Base-by-base conservation (phyloP, 768 basidiomycete genomes). In the Auriscalpium orientale region DNA sequence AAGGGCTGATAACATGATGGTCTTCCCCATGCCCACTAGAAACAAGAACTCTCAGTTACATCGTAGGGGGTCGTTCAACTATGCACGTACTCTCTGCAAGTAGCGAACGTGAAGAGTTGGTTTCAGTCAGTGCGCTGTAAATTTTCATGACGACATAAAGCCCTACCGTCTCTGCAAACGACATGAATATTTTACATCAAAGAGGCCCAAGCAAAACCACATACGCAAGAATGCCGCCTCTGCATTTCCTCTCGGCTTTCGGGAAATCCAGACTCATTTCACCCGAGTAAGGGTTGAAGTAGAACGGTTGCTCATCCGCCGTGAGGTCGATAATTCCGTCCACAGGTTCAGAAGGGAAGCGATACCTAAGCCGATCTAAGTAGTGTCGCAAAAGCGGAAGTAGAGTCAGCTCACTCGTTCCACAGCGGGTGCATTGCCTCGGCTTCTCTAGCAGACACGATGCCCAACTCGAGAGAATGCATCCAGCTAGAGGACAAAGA, bases 11-110 rank as follows among this genome's bases (percentile, higher is more conserved):
- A 97, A 70, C 90, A 94, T 94, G 61, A 94, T 93, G 1, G 91
- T 92, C 72, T 95, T 95, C 8, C 92, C 92, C 83, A 95, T 88
- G n/a, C 91, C 91, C 91, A 94, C 90, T 91, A 53, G 45, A 59
- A 44, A 43, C 56, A 47, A 46, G 36, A 8, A 62, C 13, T 33
- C 58, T 12, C 51, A 45, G 40, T 37, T 10, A 55, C 21, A 16
- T 20, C 9, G n/a, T 40, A 44, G 3, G 55, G 4, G 1, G 46
- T 43, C 21, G 8, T 50, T 34, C 49, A 44, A 60, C 51, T 45
- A 20, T 18, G 54, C 20, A 65, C 79, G 63, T 66, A 83, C 81
- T 83, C 69, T 83, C 82, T 83, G 55, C 36, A 51, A 51, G 37
- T 16, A 44, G 52, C 54, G 51, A 50, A 18, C 10, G 34, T 34